phyloP scores from a whole-genome alignment of 2,329 filamentous ascomycete genomes.

The Cladosporium velox region DNA sequence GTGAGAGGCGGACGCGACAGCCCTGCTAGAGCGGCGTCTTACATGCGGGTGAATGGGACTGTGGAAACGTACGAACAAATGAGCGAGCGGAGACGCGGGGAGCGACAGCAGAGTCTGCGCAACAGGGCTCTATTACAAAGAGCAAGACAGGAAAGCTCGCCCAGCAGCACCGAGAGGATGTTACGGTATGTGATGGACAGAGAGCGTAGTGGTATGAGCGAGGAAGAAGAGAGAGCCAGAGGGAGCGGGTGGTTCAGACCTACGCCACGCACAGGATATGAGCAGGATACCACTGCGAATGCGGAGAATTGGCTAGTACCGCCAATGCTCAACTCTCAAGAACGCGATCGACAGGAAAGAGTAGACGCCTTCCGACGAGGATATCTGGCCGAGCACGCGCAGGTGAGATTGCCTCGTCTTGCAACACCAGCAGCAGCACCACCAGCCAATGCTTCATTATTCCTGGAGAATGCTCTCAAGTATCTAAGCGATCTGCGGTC shows the following conservation, averaged over 20 bases:
- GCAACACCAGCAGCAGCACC: slow-evolving; percentile 27
- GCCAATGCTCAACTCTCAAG: slow-evolving; percentile 21
- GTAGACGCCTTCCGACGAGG: slow-evolving; percentile 38
- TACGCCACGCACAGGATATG: slow-evolving; percentile 22
- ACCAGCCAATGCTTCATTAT: not conserved
- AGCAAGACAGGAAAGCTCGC: slow-evolving; percentile 35
- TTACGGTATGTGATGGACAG: slow-evolving; percentile 45
- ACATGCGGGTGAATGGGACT: slow-evolving; percentile 22
- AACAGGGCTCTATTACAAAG: slow-evolving; percentile 37
- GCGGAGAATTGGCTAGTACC: slow-evolving; percentile 31
- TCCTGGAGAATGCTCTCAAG: slow-evolving; percentile 60
- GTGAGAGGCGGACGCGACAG: slow-evolving; percentile 35
- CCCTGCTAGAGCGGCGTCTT: slow-evolving; percentile 27
- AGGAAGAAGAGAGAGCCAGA: slow-evolving; percentile 39
- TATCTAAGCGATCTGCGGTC: slow-evolving; percentile 62
- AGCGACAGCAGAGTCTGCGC: slow-evolving; percentile 36
- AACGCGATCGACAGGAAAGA: slow-evolving; percentile 31
- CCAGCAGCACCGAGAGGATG: slow-evolving; percentile 40
- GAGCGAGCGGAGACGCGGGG: slow-evolving; percentile 33
- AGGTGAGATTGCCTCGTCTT: slow-evolving; percentile 33
- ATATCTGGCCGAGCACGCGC: slow-evolving; percentile 38
- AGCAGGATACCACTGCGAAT: not conserved
- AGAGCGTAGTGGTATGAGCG: slow-evolving; percentile 38
- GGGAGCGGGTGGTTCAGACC: slow-evolving; percentile 37
- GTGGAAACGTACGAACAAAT: slow-evolving; percentile 31